Evolutionary conservation across 352 stramenopile genomes (phyloP), one percentile per base, ranked within the genome.

Genomic region (Phytopythium ostracodes): DNA sequence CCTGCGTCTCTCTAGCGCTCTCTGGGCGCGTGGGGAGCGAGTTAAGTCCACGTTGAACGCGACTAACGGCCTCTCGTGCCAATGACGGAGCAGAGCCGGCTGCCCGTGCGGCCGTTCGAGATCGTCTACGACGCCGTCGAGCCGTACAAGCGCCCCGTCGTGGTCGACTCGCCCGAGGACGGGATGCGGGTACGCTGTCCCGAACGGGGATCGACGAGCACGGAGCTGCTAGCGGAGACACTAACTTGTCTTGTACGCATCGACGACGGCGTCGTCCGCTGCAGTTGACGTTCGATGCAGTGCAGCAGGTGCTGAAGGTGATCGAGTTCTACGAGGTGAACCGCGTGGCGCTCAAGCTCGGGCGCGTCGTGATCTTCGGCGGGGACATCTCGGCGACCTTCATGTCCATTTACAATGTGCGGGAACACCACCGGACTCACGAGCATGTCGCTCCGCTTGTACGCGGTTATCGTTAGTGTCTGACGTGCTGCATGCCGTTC

Each of bases 391-490:
- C 81, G 12, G 79, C 87, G 35, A 94, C 87, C 31, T 95, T 93
- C 70, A 92, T 94, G 79, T 93, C 87, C 24, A 75, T 95, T 17
- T 95, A 95, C 72, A 92, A 95, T 51, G 87, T 95, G 71, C 36
- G 70, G 60, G 44, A 25, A 18, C 42, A 5, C 7, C 18, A 18
- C 8, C 25, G 2, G 20, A n/a, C n/a, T n/a, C n/a, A n/a, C n/a
- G n/a, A n/a, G n/a, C n/a, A n/a, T n/a, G n/a, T n/a, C n/a, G n/a
- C n/a, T n/a, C 36, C 36, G 2, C 60, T 14, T 35, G 59, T 22
- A n/a, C n/a, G n/a, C n/a, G n/a, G n/a, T n/a, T 33, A 15, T 53
- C 4, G 11, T 35, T 31, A 52, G 15, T 20, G 63, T 11, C 5
- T 50, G 33, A 17, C 7, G 64, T 7, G 17, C 46, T 33, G 17